phyloP scores from a whole-genome alignment of 129 eudicot species.

The Ambrosia trifida region DNA sequence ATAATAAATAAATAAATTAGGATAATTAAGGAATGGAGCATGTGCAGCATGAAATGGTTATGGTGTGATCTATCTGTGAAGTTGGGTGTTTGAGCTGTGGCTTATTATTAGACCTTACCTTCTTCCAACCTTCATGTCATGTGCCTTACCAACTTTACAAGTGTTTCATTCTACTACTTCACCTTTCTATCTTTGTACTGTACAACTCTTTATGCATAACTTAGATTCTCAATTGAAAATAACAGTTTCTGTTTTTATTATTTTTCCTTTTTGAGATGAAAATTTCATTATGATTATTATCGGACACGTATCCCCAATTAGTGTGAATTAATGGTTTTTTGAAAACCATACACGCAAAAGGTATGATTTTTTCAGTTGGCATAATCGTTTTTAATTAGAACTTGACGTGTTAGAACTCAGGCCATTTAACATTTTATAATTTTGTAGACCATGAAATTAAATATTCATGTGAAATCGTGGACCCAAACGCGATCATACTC shows the following conservation, averaged over 20 bases:
- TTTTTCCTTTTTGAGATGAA: background rate
- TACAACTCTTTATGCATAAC: constrained; percentile 30
- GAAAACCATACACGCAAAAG: background rate
- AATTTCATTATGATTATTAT: background rate
- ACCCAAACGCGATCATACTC: too few relatives aligned
- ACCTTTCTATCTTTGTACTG: constrained; percentile 19
- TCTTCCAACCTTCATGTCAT: constrained; percentile 43
- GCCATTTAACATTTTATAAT: background rate
- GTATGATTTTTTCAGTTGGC: constrained; percentile 1
- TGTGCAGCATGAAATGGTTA: constrained; percentile 35
- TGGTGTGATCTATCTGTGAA: constrained; percentile 53
- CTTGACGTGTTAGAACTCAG: background rate
- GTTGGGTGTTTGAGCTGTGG: constrained; percentile 50
- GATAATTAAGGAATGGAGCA: constrained; percentile 10
- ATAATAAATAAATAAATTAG: background rate
- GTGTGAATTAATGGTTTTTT: background rate
- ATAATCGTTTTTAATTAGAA: background rate
- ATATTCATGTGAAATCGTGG: background rate
- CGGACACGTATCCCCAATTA: background rate
- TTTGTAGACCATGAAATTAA: background rate
- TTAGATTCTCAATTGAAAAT: constrained; percentile 10
- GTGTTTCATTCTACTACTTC: constrained; percentile 34
- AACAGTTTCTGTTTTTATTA: too few relatives aligned
- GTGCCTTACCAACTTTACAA: constrained; percentile 49
- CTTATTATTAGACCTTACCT: constrained; percentile 37